These are phyloP conservation scores for Xerocomellus amylosporus DNA, from an alignment of 768 basidiomycete species.

Conservation along the genomic window DNA sequence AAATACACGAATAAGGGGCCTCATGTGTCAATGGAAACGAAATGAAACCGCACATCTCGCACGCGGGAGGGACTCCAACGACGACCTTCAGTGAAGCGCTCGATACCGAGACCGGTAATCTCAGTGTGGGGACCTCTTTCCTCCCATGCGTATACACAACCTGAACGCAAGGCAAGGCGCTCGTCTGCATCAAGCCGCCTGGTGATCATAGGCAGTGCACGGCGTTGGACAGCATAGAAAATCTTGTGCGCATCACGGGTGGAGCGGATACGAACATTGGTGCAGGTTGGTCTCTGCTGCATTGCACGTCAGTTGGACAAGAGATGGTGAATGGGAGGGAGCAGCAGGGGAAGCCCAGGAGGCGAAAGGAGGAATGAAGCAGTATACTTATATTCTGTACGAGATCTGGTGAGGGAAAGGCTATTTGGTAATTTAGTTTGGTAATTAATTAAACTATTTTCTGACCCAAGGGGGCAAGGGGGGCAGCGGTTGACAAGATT, in stretches of 20 bases:
- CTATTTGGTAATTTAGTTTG: constrained; percentile 32
- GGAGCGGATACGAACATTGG: constrained; percentile 70
- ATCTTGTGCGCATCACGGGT: constrained; percentile 78
- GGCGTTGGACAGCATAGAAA: constrained; percentile 67
- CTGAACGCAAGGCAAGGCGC: constrained; percentile 48
- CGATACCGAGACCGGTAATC: constrained; percentile 76
- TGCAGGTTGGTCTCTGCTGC: constrained; percentile 69
- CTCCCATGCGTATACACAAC: constrained; percentile 62
- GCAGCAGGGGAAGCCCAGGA: neutral
- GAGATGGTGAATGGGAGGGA: constrained; percentile 15
- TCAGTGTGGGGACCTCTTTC: constrained; percentile 72
- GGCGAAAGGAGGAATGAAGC: constrained; percentile 21
- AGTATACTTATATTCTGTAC: constrained; percentile 34
- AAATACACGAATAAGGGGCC: constrained; percentile 14
- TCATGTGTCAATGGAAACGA: constrained; percentile 1
- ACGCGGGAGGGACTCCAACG: constrained; percentile 83
- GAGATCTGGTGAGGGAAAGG: constrained; percentile 31
- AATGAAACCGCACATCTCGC: constrained; percentile 57
- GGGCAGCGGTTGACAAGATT: constrained; percentile 19
- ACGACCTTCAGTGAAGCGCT: constrained; percentile 81
- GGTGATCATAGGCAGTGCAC: constrained; percentile 67
- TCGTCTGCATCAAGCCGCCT: constrained; percentile 78
- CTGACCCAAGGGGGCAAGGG: constrained; percentile 6
- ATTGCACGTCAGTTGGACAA: constrained; percentile 29
- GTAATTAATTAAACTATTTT: constrained; percentile 41